These are phyloP conservation scores for Yamadazyma endophytica DNA, from an alignment of 805 yeast species.

Conservation along the genomic window DNA sequence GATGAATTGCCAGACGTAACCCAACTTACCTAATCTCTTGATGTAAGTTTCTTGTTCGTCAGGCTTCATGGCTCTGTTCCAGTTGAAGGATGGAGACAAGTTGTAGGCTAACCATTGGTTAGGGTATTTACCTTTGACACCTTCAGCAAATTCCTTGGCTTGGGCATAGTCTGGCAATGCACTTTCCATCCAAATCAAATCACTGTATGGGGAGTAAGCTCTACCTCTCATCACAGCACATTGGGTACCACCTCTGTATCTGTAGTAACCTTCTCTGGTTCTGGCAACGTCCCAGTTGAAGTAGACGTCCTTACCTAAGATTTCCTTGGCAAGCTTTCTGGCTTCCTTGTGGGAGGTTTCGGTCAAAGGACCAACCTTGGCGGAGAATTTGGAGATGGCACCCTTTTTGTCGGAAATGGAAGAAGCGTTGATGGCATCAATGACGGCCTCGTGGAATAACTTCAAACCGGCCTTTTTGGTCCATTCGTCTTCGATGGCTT, in stretches of 20 bases:
- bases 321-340: conserved; percentile 63
- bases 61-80: conserved; percentile 90
- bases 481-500: conserved; percentile 80
- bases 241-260: conserved; percentile 94
- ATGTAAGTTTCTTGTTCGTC: conserved; percentile 90
- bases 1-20: conserved; percentile 96
- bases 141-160: conserved; percentile 92
- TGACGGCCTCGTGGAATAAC: conserved; percentile 87
- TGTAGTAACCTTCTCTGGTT: conserved; percentile 95
- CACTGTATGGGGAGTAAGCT: conserved; percentile 92
- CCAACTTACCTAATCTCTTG: conserved; percentile 77
- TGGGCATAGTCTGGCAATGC: conserved; percentile 90
- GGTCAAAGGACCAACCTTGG: conserved; percentile 69
- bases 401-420: conserved; percentile 55
- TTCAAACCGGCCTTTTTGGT: conserved; percentile 74
- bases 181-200: conserved; percentile 97
- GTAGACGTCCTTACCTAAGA: conserved; percentile 77
- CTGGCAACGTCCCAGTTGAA: conserved; percentile 95
- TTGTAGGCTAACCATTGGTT: conserved; percentile 96
- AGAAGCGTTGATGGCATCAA: conserved; percentile 70
- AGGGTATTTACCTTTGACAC: conserved; percentile 78
- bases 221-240: conserved; percentile 97
- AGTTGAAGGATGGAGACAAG: conserved; percentile 95
- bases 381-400: conserved; percentile 61
- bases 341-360: conserved; percentile 78